phyloP scores from a whole-genome alignment of 805 yeast genomes.

The Candida rishiriensis region DNA sequence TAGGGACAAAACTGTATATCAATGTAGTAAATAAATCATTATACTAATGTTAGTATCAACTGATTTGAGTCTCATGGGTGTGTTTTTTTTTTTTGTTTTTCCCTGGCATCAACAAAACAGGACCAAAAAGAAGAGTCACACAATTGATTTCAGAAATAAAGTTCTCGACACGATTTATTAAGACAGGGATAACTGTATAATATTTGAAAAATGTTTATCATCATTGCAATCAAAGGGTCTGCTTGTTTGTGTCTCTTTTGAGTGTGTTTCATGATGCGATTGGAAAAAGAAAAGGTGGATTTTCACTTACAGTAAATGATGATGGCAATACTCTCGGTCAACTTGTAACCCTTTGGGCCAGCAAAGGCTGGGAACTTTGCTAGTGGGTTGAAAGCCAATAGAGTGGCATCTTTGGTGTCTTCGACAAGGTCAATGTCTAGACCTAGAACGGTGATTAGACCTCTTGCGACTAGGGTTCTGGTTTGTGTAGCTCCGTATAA shows the following conservation, averaged over 20 bases:
- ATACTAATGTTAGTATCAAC: slow-evolving; percentile 16
- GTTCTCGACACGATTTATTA: slow-evolving; percentile 70
- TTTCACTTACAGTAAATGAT: slow-evolving; percentile 45
- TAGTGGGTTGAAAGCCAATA: slow-evolving; percentile 57
- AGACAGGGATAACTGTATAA: slow-evolving; percentile 84
- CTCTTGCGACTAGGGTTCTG: slow-evolving; percentile 29
- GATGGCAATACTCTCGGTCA: slow-evolving; percentile 67
- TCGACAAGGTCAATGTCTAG: slow-evolving; percentile 45
- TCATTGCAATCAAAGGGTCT: slow-evolving; percentile 34
- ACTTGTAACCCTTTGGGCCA: slow-evolving; percentile 69
- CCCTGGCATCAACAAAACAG: no score
- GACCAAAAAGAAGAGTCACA: background rate
- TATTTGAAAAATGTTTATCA: slow-evolving; percentile 45
- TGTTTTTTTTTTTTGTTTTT: background rate
- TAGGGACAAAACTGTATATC: slow-evolving; percentile 38
- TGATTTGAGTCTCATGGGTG: no score
- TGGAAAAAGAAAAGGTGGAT: background rate
- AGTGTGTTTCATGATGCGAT: no score
- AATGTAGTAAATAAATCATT: slow-evolving; percentile 22
- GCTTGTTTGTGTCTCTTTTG: no score
- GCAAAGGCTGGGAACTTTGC: slow-evolving; percentile 62
- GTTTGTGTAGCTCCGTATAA: slow-evolving; percentile 29
- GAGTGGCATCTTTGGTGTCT: slow-evolving; percentile 23
- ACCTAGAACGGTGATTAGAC: slow-evolving; percentile 51
- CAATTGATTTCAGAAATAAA: slow-evolving; percentile 42